A percentile compares a stretch with the other conserved stretches of the same genome.
Conservation (phyloP, 2,329 filamentous ascomycete genomes). For the Ceratocystiopsis sp. region DNA sequence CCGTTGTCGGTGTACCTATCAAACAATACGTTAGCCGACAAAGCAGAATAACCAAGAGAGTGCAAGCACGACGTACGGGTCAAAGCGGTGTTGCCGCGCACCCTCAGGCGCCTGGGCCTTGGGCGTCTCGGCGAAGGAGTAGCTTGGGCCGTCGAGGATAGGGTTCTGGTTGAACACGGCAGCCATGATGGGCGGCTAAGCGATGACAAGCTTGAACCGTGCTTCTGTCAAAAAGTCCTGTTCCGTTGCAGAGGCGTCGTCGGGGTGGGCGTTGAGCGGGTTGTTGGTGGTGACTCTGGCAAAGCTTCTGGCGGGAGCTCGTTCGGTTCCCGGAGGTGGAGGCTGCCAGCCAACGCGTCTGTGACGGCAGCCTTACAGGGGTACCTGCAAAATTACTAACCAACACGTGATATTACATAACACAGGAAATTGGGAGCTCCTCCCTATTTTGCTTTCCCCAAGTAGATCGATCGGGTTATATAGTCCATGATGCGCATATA, state of each 20-base stretch:
- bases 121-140: conserved; percentile 47
- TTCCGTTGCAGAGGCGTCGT: too few species aligned
- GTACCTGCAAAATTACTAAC: conserved; percentile 26
- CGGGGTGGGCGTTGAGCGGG: too few species aligned
- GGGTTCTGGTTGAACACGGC: conserved; percentile 57
- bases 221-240: too few species aligned
- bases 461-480: not conserved
- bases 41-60: too few species aligned
- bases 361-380: conserved; percentile 34
- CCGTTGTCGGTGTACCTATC: conserved; percentile 91
- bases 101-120: conserved; percentile 33
- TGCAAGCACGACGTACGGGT: conserved; percentile 50
- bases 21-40: not conserved
- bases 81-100: conserved; percentile 63
- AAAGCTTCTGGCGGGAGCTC: not conserved
- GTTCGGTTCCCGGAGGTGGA: not conserved
- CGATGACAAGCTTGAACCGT: too few species aligned
- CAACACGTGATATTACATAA: too few species aligned
- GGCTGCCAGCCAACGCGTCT: conserved; percentile 13
- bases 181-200: conserved; percentile 27
- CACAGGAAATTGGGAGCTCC: too few species aligned
- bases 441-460: not conserved
- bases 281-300: not conserved
- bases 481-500: not conserved
- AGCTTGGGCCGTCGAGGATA: conserved; percentile 51